A percentile compares a stretch with the other conserved stretches of the same genome.
These are phyloP conservation scores for Phaeomoniella chlamydospora DNA, from an alignment of 2,329 filamentous ascomycete species.

Conservation along the genomic window DNA sequence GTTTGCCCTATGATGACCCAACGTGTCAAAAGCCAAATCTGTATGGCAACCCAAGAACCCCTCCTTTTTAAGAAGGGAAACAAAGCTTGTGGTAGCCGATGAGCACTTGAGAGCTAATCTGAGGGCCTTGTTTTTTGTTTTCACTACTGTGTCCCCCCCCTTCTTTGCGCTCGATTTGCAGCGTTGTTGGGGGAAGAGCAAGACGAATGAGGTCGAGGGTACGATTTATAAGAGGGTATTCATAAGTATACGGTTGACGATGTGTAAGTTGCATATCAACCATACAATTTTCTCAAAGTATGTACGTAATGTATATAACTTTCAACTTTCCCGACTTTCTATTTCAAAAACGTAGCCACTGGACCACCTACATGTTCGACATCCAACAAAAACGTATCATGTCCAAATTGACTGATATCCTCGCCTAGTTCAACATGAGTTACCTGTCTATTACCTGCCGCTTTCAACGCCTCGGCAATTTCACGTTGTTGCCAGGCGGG, in stretches of 20 bases:
- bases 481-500: slow-evolving; percentile 97
- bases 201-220: background rate
- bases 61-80: background rate
- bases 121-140: background rate
- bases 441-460: slow-evolving; percentile 65
- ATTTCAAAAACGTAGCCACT: slow-evolving; percentile 64
- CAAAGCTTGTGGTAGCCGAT: background rate
- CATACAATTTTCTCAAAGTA: too few relatives aligned
- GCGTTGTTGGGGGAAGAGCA: too few relatives aligned
- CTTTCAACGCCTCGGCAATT: slow-evolving; percentile 68
- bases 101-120: background rate
- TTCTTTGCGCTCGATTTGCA: too few relatives aligned
- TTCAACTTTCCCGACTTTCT: too few relatives aligned
- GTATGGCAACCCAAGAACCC: background rate
- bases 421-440: slow-evolving; percentile 85
- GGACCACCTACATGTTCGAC: slow-evolving; percentile 81
- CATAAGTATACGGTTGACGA: too few relatives aligned
- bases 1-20: background rate
- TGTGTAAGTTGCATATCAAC: too few relatives aligned
- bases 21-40: background rate
- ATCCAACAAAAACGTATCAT: slow-evolving; percentile 91
- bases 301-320: too few relatives aligned
- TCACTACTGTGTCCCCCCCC: too few relatives aligned
- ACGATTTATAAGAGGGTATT: background rate
- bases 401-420: slow-evolving; percentile 86